A percentile compares a stretch with the other conserved stretches of the same genome.
These are phyloP conservation scores for Cladosporium phlei DNA, from an alignment of 2,329 filamentous ascomycete species.

Conservation along the genomic window DNA sequence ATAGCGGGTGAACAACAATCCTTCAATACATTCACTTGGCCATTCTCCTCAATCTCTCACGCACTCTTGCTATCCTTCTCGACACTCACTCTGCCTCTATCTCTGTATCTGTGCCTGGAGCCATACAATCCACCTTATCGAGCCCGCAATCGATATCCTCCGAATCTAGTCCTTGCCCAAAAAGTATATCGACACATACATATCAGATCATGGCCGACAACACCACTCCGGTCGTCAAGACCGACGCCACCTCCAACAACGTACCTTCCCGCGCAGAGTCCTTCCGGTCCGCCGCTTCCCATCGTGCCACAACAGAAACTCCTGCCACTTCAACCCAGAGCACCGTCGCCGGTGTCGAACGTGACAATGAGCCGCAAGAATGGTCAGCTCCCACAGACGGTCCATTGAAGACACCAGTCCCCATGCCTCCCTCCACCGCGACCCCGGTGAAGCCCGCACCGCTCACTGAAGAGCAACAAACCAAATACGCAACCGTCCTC, in stretches of 20 bases:
- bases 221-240: not conserved
- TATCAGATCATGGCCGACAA: conserved; percentile 2
- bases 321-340: conserved; percentile 20
- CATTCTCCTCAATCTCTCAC: no score
- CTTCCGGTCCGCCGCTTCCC: conserved; percentile 18
- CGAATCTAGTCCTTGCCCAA: conserved; percentile 1
- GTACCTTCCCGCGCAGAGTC: conserved; percentile 23
- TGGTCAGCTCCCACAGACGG: conserved; percentile 26
- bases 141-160: no score
- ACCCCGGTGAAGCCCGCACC: conserved; percentile 53
- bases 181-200: conserved; percentile 4
- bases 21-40: no score
- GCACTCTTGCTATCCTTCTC: no score
- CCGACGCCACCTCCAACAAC: not conserved
- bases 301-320: conserved; percentile 21
- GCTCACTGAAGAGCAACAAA: conserved; percentile 70
- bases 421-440: conserved; percentile 42
- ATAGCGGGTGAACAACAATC: no score
- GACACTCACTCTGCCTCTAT: no score
- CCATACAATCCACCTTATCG: no score
- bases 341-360: conserved; percentile 17
- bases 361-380: conserved; percentile 17
- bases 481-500: conserved; percentile 77
- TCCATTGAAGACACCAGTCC: conserved; percentile 31
- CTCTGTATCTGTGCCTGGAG: no score